Conservation (phyloP, 768 basidiomycete species). For the Tubosaeta sp. region DNA sequence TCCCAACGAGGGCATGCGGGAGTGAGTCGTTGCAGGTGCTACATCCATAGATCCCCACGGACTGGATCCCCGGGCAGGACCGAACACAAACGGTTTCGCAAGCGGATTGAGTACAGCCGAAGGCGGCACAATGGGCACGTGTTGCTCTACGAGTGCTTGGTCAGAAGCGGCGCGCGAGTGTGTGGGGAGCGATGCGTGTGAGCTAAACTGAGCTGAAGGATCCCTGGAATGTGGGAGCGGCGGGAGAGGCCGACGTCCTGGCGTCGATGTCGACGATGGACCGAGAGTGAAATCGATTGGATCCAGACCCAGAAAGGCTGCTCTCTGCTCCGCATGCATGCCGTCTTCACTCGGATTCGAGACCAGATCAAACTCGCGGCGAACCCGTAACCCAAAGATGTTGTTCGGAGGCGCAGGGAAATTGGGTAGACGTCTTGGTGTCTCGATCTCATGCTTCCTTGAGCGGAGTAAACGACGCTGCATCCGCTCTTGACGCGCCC, state of each 20-base stretch:
- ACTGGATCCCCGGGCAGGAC: slow-evolving; percentile 35
- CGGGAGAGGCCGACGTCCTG: slow-evolving; percentile 49
- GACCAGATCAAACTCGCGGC: slow-evolving; percentile 63
- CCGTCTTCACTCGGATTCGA: slow-evolving; percentile 88
- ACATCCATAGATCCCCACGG: slow-evolving; percentile 34
- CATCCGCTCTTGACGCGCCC: slow-evolving; percentile 62
- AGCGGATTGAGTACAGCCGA: slow-evolving; percentile 58
- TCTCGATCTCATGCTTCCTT: slow-evolving; percentile 47
- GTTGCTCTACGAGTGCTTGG: slow-evolving; percentile 34
- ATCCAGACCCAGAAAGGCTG: slow-evolving; percentile 43
- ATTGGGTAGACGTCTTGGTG: slow-evolving; percentile 68
- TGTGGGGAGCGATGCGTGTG: slow-evolving; percentile 55
- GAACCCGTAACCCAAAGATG: slow-evolving; percentile 37
- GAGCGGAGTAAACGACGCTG: slow-evolving; percentile 57
- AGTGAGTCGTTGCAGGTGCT: slow-evolving; percentile 36
- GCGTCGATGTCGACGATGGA: slow-evolving; percentile 41
- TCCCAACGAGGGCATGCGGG: slow-evolving; percentile 45
- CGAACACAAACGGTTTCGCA: slow-evolving; percentile 84
- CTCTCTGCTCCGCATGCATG: slow-evolving; percentile 29
- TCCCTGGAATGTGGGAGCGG: slow-evolving; percentile 63
- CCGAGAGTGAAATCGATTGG: slow-evolving; percentile 43
- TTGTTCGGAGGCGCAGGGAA: slow-evolving; percentile 74
- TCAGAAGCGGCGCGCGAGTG: slow-evolving; percentile 55
- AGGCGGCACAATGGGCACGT: slow-evolving; percentile 14
- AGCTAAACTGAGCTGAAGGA: slow-evolving; percentile 56